phyloP scores from a whole-genome alignment of 176 grass and related monocot genomes.

The Stipa capillata region DNA sequence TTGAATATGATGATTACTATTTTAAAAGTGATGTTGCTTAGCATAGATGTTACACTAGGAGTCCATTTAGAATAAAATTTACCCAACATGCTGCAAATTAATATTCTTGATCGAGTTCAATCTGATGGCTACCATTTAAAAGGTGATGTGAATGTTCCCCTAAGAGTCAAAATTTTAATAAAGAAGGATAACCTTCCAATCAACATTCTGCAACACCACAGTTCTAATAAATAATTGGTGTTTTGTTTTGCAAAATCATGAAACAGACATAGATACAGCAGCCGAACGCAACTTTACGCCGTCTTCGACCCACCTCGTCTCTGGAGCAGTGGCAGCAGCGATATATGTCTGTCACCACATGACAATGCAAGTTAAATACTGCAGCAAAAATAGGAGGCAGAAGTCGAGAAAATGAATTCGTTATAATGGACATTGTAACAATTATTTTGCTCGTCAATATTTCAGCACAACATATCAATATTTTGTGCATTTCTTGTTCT shows the following conservation, averaged over 20 bases:
- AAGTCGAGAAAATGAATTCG: not conserved
- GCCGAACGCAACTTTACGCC: slow-evolving; percentile 72
- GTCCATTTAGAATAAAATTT: too few relatives aligned
- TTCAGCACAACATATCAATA: not conserved
- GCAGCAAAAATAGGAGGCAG: not conserved
- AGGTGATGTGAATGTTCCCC: not conserved
- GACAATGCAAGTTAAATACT: not conserved
- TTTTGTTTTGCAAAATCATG: slow-evolving; percentile 20
- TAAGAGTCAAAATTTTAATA: not conserved
- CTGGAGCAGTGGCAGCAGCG: slow-evolving; percentile 66
- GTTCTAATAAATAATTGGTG: not conserved
- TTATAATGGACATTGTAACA: too few relatives aligned
- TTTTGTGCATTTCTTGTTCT: not conserved
- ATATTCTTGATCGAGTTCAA: not conserved
- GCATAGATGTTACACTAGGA: too few relatives aligned
- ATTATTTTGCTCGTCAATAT: too few relatives aligned
- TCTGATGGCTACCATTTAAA: not conserved
- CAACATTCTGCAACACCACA: not conserved
- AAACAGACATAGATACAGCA: slow-evolving; percentile 69
- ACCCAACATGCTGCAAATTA: not conserved
- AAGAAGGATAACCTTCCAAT: not conserved
- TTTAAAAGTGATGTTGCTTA: too few relatives aligned
- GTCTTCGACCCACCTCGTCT: slow-evolving; percentile 74
- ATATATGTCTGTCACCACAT: slow-evolving; percentile 61
- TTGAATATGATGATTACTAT: too few relatives aligned